Evolutionary conservation across 73 alveolate genomes (phyloP).

Genomic region (Effrenium voratum): DNA sequence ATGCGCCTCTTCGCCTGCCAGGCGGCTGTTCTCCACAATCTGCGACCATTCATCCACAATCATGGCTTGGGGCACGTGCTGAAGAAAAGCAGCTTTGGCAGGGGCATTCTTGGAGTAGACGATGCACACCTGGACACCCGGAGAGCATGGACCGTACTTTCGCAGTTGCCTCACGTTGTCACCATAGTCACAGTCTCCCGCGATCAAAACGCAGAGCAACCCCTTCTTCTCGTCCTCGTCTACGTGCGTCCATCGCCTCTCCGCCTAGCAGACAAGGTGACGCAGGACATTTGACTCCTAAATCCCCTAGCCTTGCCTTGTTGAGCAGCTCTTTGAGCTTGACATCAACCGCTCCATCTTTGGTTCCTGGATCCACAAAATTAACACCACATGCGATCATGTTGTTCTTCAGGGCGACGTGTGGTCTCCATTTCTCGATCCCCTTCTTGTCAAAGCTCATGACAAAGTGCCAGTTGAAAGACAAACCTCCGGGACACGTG

Average conservation of each 20-base stretch:
- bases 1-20: neutral
- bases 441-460: neutral
- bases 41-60: constrained; percentile 5
- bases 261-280: neutral
- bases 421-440: neutral
- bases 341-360: neutral
- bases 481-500: too few relatives aligned
- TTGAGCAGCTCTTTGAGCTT: neutral
- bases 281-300: too few relatives aligned
- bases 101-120: constrained; percentile 27
- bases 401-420: neutral
- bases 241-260: neutral
- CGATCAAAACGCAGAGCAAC: neutral
- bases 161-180: neutral
- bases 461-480: neutral
- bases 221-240: neutral
- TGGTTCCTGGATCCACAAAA: neutral
- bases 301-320: neutral
- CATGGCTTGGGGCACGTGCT: neutral
- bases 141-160: neutral
- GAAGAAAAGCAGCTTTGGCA: neutral
- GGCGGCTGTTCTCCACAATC: constrained; percentile 4
- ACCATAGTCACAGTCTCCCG: constrained; percentile 9
- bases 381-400: neutral
- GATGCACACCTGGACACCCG: neutral